Evolutionary conservation across 768 basidiomycete genomes (phyloP), one percentile per base, ranked within the genome.

Genomic region (Lactifluus rugatus): DNA sequence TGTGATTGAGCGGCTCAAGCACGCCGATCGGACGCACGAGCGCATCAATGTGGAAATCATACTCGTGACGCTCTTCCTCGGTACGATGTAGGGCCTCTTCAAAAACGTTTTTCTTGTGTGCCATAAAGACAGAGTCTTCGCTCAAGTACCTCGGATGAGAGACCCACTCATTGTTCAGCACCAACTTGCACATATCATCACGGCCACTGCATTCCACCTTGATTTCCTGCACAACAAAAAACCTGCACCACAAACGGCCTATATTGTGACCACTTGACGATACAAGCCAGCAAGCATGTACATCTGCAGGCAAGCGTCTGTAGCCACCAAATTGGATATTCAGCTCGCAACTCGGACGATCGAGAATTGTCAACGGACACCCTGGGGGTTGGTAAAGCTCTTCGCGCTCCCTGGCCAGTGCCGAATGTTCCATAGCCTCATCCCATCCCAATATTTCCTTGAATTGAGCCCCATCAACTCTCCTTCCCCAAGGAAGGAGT

Each of bases 21-120:
- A 92, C 78, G 8, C 81, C 76, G 65, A 98, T 94, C 4, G 95
- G 96, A 52, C 93, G 86, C 10, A 84, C 80, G 66, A 97, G 87
- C 7, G 93, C 94, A 68, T 98, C 95, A 66, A 98, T 90, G 69
- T 98, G 93, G 75, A 96, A 98, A 70, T 97, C 95, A 69, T 97
- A 99, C 71, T 97, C 95, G 70, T 99, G 96, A 6, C 96, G 84
- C 69, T 99, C 96, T 70, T 99, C 96, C 67, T 99, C 96, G 50
- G 87, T 88, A 36, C 93, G 87, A 72, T 97, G 94, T 10, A 98
- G 78, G 0, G 94, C 94, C 67, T 98, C 96, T 70, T 98, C 96
- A 71, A 89, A 99, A 1, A 86, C 79, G 71, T 98, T 99, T 78
- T 95, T 96, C 73, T 88, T 87, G 69, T 93, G 87, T 0, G 90